Evolutionary conservation across 2,329 filamentous ascomycete genomes (phyloP).

Genomic region (Fusarium avenaceum): DNA sequence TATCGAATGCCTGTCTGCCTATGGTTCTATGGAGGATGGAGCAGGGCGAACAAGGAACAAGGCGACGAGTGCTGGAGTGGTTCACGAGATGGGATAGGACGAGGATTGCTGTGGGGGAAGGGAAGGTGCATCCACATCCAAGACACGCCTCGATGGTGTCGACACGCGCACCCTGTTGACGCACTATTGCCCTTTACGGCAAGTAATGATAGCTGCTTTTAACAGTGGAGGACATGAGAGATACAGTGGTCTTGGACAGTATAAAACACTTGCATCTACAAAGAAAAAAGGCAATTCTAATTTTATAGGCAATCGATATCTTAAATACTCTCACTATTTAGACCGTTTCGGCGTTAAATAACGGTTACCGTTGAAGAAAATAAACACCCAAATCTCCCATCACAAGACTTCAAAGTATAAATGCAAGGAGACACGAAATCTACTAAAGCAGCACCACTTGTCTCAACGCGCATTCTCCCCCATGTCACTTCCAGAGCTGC

Average conservation of each 20-base stretch:
- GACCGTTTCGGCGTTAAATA: not conserved
- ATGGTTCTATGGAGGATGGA: conserved; percentile 17
- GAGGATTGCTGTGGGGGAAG: conserved; percentile 19
- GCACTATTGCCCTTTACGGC: conserved; percentile 36
- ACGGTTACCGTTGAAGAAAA: conserved; percentile 8
- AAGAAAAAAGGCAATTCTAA: not conserved
- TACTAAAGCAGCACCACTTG: conserved; percentile 46
- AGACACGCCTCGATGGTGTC: conserved; percentile 38
- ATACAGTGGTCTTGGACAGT: not conserved
- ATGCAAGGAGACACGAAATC: conserved; percentile 21
- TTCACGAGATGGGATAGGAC: conserved; percentile 30
- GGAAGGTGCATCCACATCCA: conserved; percentile 22
- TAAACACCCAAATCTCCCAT: conserved; percentile 1
- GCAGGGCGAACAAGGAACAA: conserved; percentile 48
- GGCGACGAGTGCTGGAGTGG: conserved; percentile 41
- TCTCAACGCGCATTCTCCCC: conserved; percentile 37
- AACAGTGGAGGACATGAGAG: not conserved
- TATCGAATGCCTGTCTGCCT: conserved; percentile 33
- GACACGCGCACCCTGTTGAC: conserved; percentile 41
- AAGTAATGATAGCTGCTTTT: conserved; percentile 36
- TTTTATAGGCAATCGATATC: no score
- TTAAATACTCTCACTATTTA: not conserved
- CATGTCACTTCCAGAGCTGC: conserved; percentile 44
- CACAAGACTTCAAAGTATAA: not conserved
- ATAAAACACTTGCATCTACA: not conserved